Evolutionary conservation across 2,329 filamentous ascomycete genomes (phyloP), one percentile per base, ranked within the genome.

Genomic region (Ustilaginoidea virens): DNA sequence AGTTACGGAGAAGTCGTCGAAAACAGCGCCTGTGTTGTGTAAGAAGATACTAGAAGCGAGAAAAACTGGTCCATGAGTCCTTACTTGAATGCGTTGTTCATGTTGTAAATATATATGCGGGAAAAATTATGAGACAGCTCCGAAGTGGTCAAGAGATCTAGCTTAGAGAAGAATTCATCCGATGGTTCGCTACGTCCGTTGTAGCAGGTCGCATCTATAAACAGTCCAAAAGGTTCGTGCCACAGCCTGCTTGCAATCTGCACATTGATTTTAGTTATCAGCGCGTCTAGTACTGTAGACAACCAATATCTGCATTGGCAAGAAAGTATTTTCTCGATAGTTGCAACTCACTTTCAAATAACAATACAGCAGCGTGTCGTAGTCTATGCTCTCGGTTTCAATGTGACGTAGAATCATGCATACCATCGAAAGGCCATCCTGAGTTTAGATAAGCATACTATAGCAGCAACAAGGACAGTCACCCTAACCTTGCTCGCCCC

Each of bases 181-280:
- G 69, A 68, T 9, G 72, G 65, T 37, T 79, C 74, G 31, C 67
- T 72, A 34, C 72, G 64, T n/a, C 72, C 71, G 38, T 66, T 72
- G 42, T 79, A 79, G 47, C 72, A 79, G 9, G 74, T 80, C 10
- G 74, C 74, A 46, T 80, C 74, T 32, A 80, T 66, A 15, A 80
- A 59, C 5, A 80, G 53, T 1, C 71, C 72, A 38, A 80, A 80
- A 0, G 72, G 72, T 34, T 71, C 66, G 43, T 78, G 70, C 74
- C 74, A 80, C 36, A 80, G 56, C 22, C 74, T 63, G 39, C 74
- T 79, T 15, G 74, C 73, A 44, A 79, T 77, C 66, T 74, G 38
- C 10, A 18, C 5, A 5, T 17, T 18, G 18, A 25, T 20, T 28
- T 27, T 33, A 18, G 18, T 10, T 14, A 15, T 7, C 10, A n/a